These are phyloP conservation scores for Globisporangium cylindrosporum DNA, from an alignment of 352 stramenopile species.

Conservation along the genomic window DNA sequence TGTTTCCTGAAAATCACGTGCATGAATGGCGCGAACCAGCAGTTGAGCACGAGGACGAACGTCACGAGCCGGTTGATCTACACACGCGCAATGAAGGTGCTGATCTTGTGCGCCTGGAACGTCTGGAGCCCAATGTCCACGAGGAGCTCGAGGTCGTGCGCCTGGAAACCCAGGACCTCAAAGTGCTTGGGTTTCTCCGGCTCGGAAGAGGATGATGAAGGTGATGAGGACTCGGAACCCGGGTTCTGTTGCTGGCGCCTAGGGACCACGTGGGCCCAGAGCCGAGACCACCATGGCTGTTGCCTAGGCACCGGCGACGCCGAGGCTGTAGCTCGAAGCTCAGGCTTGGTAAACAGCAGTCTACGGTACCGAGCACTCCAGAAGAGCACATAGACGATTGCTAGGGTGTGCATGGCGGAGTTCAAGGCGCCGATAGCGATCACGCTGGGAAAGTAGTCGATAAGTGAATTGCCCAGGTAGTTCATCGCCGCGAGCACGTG, in stretches of 20 bases:
- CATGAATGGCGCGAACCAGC: conserved; percentile 22
- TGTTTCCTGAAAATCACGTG: conserved; percentile 1
- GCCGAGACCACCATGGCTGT: neutral
- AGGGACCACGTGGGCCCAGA: neutral
- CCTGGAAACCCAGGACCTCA: conserved; percentile 3
- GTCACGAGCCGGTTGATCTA: conserved; percentile 23
- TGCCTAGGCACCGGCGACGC: neutral
- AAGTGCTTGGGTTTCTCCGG: neutral
- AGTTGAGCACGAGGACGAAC: conserved; percentile 24
- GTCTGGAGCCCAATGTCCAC: conserved; percentile 16
- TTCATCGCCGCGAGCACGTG: conserved; percentile 5
- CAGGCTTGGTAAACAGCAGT: neutral
- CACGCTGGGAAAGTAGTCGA: conserved; percentile 7
- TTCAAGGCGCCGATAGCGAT: neutral
- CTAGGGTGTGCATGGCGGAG: neutral
- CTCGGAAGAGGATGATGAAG: neutral
- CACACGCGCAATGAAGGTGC: conserved; percentile 11
- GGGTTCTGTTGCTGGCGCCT: neutral
- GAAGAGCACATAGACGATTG: conserved; percentile 7
- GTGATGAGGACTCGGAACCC: neutral
- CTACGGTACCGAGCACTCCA: conserved; percentile 4
- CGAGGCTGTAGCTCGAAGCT: neutral
- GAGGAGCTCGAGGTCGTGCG: conserved; percentile 7
- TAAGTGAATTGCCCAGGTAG: conserved; percentile 5
- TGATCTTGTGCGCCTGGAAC: conserved; percentile 17